Percentiles rank a stretch among this genome's conserved stretches.
These are phyloP conservation scores for Teunomyces cretensis DNA, from an alignment of 805 yeast genomes.

Conservation along the genomic window DNA sequence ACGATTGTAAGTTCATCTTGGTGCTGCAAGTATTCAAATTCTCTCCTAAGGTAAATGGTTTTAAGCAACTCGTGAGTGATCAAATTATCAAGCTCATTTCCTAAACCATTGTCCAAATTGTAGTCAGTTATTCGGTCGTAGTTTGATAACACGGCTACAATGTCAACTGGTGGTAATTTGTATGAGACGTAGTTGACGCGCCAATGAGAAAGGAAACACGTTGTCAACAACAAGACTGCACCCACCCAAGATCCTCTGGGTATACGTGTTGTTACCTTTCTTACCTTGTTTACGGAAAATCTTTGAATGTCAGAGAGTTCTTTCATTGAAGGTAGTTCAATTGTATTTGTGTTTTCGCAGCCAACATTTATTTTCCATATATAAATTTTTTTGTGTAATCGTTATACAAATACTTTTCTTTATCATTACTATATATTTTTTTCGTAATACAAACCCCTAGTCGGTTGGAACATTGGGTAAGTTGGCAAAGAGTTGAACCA, in stretches of 20 bases:
- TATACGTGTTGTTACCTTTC: neutral
- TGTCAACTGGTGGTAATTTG: neutral
- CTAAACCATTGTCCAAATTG: neutral
- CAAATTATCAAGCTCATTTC: neutral
- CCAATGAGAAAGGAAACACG: neutral
- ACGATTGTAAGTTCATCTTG: neutral
- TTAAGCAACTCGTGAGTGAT: neutral
- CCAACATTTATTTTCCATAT: neutral
- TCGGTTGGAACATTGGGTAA: slow-evolving; percentile 23
- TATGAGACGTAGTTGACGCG: neutral
- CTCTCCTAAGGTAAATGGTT: neutral
- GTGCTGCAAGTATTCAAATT: neutral
- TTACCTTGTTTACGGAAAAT: neutral
- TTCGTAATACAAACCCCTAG: neutral
- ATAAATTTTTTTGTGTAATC: no score
- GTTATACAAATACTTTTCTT: neutral
- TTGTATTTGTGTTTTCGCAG: slow-evolving; percentile 3
- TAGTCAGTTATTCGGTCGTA: neutral
- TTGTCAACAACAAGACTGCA: neutral
- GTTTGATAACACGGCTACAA: neutral
- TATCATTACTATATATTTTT: neutral
- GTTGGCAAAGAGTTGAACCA: slow-evolving; percentile 43
- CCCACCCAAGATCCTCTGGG: neutral
- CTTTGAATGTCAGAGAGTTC: neutral
- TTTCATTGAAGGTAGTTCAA: neutral